Conservation (phyloP, 1,284 basidiomycete genomes). For the Papiliotrema nemorosa region DNA sequence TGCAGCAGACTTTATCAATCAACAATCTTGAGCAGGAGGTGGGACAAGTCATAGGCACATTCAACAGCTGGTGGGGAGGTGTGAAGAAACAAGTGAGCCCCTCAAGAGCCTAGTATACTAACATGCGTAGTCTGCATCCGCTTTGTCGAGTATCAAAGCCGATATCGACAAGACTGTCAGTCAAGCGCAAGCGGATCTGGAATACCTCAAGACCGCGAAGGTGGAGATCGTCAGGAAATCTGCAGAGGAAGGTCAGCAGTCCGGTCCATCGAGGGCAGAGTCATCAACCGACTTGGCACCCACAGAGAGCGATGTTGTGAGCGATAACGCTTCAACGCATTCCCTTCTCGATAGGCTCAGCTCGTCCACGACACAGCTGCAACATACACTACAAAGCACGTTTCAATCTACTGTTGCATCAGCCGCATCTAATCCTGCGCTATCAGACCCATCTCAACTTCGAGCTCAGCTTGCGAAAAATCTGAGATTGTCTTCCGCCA, state of each 20-base stretch:
- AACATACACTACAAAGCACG: slow-evolving; percentile 55
- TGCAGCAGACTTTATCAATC: slow-evolving; percentile 53
- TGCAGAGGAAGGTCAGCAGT: slow-evolving; percentile 21
- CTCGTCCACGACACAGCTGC: slow-evolving; percentile 35
- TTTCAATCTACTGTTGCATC: slow-evolving; percentile 60
- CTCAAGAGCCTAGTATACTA: neutral
- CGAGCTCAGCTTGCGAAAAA: slow-evolving; percentile 64
- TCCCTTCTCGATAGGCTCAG: slow-evolving; percentile 32
- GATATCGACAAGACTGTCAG: slow-evolving; percentile 71
- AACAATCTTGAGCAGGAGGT: slow-evolving; percentile 76
- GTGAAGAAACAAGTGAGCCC: slow-evolving; percentile 78
- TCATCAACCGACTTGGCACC: slow-evolving; percentile 14
- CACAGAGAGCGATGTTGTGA: neutral
- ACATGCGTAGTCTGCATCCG: slow-evolving; percentile 63
- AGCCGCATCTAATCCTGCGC: slow-evolving; percentile 50
- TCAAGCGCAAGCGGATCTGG: slow-evolving; percentile 77
- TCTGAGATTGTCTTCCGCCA: slow-evolving; percentile 54
- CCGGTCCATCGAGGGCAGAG: slow-evolving; percentile 22
- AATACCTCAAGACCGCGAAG: slow-evolving; percentile 44
- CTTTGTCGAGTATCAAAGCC: slow-evolving; percentile 67
- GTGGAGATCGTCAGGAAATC: slow-evolving; percentile 43
- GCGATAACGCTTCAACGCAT: slow-evolving; percentile 4
- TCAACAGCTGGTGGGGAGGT: slow-evolving; percentile 72
- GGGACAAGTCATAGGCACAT: slow-evolving; percentile 72
- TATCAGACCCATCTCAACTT: slow-evolving; percentile 50